These are phyloP conservation scores for Tuber calosporum DNA, from an alignment of 495 filamentous ascomycete species.

Conservation along the genomic window DNA sequence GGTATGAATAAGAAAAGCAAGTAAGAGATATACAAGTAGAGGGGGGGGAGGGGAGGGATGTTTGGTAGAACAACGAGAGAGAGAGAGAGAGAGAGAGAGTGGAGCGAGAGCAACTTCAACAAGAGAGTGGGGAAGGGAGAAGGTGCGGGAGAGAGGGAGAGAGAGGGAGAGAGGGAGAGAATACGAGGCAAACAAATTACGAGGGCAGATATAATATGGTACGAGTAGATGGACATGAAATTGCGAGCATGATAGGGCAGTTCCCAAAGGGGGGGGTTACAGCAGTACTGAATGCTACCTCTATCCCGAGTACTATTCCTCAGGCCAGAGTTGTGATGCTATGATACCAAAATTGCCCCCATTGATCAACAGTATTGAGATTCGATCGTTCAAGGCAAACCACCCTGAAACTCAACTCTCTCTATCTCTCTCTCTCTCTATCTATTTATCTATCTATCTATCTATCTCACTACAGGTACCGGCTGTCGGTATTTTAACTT, in stretches of 20 bases:
- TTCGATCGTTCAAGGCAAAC: not conserved
- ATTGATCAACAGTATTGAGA: not conserved
- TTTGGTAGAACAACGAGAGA: not conserved
- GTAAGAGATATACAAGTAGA: not conserved
- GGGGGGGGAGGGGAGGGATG: not conserved
- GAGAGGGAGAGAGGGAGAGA: not conserved
- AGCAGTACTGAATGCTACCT: not conserved
- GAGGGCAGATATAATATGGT: too few relatives aligned
- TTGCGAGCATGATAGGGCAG: not conserved
- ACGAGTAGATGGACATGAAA: not conserved
- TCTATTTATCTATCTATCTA: too few relatives aligned
- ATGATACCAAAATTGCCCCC: not conserved
- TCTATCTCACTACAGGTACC: too few relatives aligned
- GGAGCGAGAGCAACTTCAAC: not conserved
- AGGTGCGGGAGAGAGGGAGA: not conserved
- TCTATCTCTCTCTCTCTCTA: not conserved
- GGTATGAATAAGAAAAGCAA: not conserved
- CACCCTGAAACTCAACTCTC: not conserved
- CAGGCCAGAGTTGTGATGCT: not conserved
- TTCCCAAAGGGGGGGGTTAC: not conserved
- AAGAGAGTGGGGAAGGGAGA: not conserved
- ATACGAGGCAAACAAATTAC: not conserved
- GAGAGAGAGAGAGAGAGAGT: not conserved
- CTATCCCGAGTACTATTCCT: not conserved
- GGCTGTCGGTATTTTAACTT: not conserved